These are phyloP conservation scores for Yamadazyma songkhlaensis DNA, from an alignment of 1,139 yeast genomes.

Conservation along the genomic window DNA sequence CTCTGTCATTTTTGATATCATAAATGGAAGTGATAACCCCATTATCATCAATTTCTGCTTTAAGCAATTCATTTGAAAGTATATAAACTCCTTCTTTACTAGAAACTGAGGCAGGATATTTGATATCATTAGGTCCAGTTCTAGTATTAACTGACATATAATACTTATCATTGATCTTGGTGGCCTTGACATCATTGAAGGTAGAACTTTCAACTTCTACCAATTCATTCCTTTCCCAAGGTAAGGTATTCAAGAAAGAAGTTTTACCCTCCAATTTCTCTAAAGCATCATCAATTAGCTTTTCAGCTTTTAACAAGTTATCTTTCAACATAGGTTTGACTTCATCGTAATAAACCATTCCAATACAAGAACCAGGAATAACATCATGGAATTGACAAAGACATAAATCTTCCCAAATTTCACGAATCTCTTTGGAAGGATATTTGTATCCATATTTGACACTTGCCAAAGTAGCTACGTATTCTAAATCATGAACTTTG, in stretches of 20 bases:
- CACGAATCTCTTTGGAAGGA: slow-evolving; percentile 65
- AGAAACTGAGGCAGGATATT: slow-evolving; percentile 50
- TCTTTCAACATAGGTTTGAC: slow-evolving; percentile 75
- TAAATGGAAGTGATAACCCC: slow-evolving; percentile 70
- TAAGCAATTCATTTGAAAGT: slow-evolving; percentile 59
- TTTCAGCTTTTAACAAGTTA: slow-evolving; percentile 52
- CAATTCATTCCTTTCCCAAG: slow-evolving; percentile 66
- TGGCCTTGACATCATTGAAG: slow-evolving; percentile 6
- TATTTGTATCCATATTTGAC: slow-evolving; percentile 56
- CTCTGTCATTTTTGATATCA: slow-evolving; percentile 61
- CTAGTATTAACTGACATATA: slow-evolving; percentile 11
- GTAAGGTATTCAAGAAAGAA: slow-evolving; percentile 52
- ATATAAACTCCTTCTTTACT: slow-evolving; percentile 35
- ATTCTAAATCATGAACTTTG: slow-evolving; percentile 81
- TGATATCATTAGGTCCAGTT: slow-evolving; percentile 17
- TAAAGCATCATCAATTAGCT: slow-evolving; percentile 54
- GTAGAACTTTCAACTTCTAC: slow-evolving; percentile 26
- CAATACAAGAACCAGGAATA: slow-evolving; percentile 93
- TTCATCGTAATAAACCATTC: slow-evolving; percentile 87
- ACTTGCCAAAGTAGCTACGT: slow-evolving; percentile 74
- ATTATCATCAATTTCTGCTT: slow-evolving; percentile 52
- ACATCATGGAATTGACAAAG: slow-evolving; percentile 97
- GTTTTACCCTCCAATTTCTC: slow-evolving; percentile 14
- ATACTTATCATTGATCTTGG: slow-evolving; percentile 8
- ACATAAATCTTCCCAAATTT: slow-evolving; percentile 83